phyloP scores from a whole-genome alignment of 768 basidiomycete genomes.

The Suillus hirtellus region DNA sequence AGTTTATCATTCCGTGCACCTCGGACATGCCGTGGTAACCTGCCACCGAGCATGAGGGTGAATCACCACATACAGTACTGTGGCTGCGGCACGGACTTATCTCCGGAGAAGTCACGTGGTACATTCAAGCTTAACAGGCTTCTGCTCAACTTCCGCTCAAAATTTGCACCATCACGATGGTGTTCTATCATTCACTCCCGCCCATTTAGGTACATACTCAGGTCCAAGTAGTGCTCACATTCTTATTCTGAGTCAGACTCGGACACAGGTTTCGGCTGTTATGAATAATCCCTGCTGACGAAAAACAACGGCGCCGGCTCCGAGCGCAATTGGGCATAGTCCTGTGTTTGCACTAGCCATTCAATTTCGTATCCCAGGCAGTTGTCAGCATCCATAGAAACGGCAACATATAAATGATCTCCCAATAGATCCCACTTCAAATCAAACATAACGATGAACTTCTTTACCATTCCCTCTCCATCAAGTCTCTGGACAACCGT shows the following conservation, averaged over 20 bases:
- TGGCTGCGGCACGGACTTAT: not conserved
- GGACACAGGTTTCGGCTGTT: not conserved
- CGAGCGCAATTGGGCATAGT: no score
- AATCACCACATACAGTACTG: not conserved
- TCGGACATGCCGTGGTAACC: not conserved
- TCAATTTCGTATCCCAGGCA: not conserved
- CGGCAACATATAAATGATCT: not conserved
- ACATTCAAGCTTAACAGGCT: no score
- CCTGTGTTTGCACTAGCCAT: not conserved
- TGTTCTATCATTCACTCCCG: not conserved
- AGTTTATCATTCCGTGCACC: no score
- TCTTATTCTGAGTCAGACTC: not conserved
- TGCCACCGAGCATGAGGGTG: no score
- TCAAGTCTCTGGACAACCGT: not conserved
- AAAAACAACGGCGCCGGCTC: no score
- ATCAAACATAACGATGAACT: not conserved
- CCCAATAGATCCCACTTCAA: not conserved
- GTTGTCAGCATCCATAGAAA: not conserved
- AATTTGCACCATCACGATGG: not conserved
- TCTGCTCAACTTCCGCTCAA: not conserved
- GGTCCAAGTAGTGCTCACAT: not conserved
- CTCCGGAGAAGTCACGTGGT: not conserved
- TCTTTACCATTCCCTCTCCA: not conserved
- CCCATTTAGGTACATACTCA: not conserved
- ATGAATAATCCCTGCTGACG: not conserved